These are phyloP conservation scores for Thozetella sp. DNA, from an alignment of 495 filamentous ascomycete genomes.

Conservation along the genomic window DNA sequence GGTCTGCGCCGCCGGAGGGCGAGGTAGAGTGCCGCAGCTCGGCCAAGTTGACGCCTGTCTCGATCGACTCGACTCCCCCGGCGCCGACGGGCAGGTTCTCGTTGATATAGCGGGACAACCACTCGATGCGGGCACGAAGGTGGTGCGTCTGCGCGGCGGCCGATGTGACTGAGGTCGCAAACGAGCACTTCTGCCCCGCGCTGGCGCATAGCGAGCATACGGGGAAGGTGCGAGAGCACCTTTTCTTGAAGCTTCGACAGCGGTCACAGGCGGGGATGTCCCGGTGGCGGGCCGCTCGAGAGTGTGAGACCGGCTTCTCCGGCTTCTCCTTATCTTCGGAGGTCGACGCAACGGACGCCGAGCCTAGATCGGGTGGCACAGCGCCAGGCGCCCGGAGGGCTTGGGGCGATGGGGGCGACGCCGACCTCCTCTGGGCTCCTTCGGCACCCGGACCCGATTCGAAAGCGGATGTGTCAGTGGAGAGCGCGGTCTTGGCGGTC, in stretches of 20 bases:
- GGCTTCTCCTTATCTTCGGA: background rate
- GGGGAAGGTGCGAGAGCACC: slow-evolving; percentile 18
- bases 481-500: background rate
- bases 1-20: background rate
- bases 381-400: background rate
- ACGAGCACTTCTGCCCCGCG: slow-evolving; percentile 3
- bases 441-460: background rate
- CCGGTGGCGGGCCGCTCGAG: background rate
- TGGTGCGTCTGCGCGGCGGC: background rate
- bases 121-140: slow-evolving; percentile 2
- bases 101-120: slow-evolving; percentile 1
- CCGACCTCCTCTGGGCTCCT: background rate
- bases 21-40: background rate
- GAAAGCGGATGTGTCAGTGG: background rate
- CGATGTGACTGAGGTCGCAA: background rate
- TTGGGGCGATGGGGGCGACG: background rate
- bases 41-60: background rate
- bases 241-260: slow-evolving; percentile 25
- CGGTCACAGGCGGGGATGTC: slow-evolving; percentile 18
- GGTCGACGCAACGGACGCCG: too few relatives aligned
- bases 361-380: too few relatives aligned
- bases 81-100: background rate
- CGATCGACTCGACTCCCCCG: background rate
- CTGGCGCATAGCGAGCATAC: slow-evolving; percentile 1
- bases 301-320: background rate